Base-by-base conservation (phyloP, 1,284 basidiomycete genomes). In the Leccinum subrobustum region DNA sequence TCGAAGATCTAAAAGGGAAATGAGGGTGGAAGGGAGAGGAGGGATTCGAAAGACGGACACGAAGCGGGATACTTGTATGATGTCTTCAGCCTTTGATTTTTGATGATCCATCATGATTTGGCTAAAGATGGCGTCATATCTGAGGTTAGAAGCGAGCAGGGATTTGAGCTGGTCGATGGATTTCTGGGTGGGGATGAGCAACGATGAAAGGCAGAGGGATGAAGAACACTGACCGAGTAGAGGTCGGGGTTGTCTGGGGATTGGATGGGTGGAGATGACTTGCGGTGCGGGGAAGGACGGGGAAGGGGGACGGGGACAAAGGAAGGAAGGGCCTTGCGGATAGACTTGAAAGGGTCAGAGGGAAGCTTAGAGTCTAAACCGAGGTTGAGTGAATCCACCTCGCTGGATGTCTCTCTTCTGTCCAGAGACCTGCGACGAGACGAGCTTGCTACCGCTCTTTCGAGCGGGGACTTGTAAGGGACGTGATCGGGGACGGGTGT, bases 401-500 rank as follows among this genome's bases (percentile, higher is more conserved):
- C 73, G 59, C 69, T 70, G 9, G 65, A 66, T 27, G 71, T 66
- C 56, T 66, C 70, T 54, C 60, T 66, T 3, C 33, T 33, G 52
- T 65, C 69, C 4, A 61, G 58, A 33, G 62, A 62, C 50, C 52
- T 42, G 42, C 56, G 63, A 31, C 60, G 65, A 9, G 54, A 4
- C 5, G 62, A 23, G 2, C 31, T 11, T 9, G 60, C 50, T 55
- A 23, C 56, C 54, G 18, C 1, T 20, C 58, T 62, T 50, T 65
- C 18, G 14, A 54, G 16, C 20, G 39, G 55, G 44, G 64, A 64
- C 42, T 42, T 42, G 39, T 42, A 9, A 18, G 9, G n/a, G 27
- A 69, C 18, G 56, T 79, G 79, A 65, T 83, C 82, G 63, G 80
- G 79, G 53, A 76, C 70, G 2, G 66, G 63, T 4, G 60, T 60